A percentile compares a stretch with the other conserved stretches of the same genome.
Conservation (phyloP, 768 basidiomycete genomes). For the Hypholoma sublateritium region DNA sequence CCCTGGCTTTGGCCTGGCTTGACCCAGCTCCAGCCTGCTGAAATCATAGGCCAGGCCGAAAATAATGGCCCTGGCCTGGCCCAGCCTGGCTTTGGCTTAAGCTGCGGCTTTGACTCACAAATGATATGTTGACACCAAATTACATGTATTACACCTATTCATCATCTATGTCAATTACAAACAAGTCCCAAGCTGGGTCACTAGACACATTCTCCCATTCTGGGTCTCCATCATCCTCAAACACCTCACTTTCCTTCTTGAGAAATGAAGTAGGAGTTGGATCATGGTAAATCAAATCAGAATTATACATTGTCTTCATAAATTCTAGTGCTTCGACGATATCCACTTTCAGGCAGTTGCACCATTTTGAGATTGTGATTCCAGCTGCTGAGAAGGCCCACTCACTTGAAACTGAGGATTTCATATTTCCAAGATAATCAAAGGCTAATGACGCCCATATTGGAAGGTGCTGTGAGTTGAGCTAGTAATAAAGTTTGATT, state of each 20-base stretch:
- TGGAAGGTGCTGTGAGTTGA: no score
- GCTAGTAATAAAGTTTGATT: no score
- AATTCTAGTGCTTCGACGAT: no score
- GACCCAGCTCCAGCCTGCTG: not conserved
- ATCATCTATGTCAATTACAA: not conserved
- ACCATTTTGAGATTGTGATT: no score
- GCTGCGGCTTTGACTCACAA: not conserved
- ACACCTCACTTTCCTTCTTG: not conserved
- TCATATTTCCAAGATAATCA: no score
- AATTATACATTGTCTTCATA: no score
- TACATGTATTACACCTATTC: not conserved
- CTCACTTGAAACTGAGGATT: no score
- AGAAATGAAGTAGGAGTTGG: no score
- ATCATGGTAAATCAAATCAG: no score
- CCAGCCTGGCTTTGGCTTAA: not conserved
- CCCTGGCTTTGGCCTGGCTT: constrained; percentile 13
- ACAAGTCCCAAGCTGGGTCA: not conserved
- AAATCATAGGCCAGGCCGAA: constrained; percentile 3
- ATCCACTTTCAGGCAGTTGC: no score
- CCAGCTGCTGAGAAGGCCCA: no score
- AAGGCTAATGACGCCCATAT: no score
- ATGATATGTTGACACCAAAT: not conserved
- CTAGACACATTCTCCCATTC: not conserved
- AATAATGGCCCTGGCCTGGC: not conserved
- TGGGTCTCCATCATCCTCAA: not conserved